A percentile compares a stretch with the other conserved stretches of the same genome.
Evolutionary conservation across 176 grass and related monocot species (phyloP).

Genomic region (Triticum turgidum): DNA sequence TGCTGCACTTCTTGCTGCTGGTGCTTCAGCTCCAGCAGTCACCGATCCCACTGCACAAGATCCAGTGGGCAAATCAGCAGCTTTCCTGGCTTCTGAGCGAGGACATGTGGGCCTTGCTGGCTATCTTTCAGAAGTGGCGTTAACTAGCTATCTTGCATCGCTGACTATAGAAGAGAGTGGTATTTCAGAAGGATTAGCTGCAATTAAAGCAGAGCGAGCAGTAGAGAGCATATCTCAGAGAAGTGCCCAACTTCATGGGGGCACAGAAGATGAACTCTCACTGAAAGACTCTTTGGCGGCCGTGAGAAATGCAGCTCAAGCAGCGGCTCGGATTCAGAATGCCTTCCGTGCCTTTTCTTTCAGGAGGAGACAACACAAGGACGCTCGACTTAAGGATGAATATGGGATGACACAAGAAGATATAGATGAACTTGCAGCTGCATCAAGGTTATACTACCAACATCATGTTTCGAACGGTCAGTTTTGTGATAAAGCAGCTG

Average conservation of each 20-base stretch:
- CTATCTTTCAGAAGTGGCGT: slow-evolving; percentile 81
- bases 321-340: slow-evolving; percentile 92
- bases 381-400: slow-evolving; percentile 52
- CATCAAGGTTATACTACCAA: slow-evolving; percentile 53
- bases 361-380: slow-evolving; percentile 69
- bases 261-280: slow-evolving; percentile 84
- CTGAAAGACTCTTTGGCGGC: slow-evolving; percentile 93
- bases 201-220: slow-evolving; percentile 55
- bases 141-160: slow-evolving; percentile 84
- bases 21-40: slow-evolving; percentile 70
- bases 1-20: slow-evolving; percentile 84
- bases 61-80: slow-evolving; percentile 87
- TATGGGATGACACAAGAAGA: slow-evolving; percentile 95
- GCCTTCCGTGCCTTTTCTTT: slow-evolving; percentile 96
- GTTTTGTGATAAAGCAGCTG: slow-evolving; percentile 86
- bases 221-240: slow-evolving; percentile 71
- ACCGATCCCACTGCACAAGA: slow-evolving; percentile 95
- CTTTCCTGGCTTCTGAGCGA: slow-evolving; percentile 81
- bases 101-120: slow-evolving; percentile 82
- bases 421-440: slow-evolving; percentile 74
- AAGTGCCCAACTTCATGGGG: slow-evolving; percentile 48
- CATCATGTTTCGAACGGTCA: slow-evolving; percentile 44
- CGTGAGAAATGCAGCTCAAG: slow-evolving; percentile 92
- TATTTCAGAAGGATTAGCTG: slow-evolving; percentile 65
- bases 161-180: slow-evolving; percentile 69